phyloP scores from a whole-genome alignment of 2,329 filamentous ascomycete species.

The Aureobasidium namibiae region DNA sequence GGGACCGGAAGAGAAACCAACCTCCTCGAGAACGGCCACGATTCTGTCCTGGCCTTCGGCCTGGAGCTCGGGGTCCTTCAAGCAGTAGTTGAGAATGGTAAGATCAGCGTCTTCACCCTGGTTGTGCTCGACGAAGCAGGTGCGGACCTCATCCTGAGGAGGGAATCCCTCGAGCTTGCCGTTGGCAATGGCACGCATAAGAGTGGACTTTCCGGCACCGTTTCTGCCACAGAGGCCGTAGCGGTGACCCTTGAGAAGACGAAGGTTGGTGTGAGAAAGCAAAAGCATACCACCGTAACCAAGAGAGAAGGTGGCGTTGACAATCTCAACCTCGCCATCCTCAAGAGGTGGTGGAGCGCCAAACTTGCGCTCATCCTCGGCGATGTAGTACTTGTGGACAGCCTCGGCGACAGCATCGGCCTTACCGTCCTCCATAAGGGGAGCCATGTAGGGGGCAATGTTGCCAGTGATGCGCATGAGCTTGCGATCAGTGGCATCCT shows the following conservation, averaged over 20 bases:
- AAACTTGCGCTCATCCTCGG: constrained; percentile 80
- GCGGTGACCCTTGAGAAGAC: constrained; percentile 89
- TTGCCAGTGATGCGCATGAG: constrained; percentile 61
- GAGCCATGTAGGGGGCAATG: constrained; percentile 67
- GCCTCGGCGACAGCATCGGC: constrained; percentile 60
- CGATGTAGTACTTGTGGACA: constrained; percentile 69
- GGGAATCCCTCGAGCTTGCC: constrained; percentile 98
- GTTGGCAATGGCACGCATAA: constrained; percentile 93
- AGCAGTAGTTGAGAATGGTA: constrained; percentile 86
- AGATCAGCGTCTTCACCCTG: constrained; percentile 96
- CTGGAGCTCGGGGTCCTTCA: constrained; percentile 79
- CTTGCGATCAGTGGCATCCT: constrained; percentile 78
- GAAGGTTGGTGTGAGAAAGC: constrained; percentile 89
- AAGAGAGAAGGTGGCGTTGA: constrained; percentile 95
- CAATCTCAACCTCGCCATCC: constrained; percentile 88
- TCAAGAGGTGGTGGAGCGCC: constrained; percentile 80
- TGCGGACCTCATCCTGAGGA: constrained; percentile 80
- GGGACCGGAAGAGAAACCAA: constrained; percentile 86
- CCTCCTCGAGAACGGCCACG: constrained; percentile 73
- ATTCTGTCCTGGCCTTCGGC: constrained; percentile 74
- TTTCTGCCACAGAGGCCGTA: constrained; percentile 97
- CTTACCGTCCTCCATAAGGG: constrained; percentile 56
- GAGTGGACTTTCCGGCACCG: constrained; percentile 95
- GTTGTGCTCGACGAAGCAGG: constrained; percentile 98
- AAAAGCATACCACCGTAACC: constrained; percentile 97